Conservation (phyloP, 164 flowering plant genomes). For the Paratinospora sagittata region DNA sequence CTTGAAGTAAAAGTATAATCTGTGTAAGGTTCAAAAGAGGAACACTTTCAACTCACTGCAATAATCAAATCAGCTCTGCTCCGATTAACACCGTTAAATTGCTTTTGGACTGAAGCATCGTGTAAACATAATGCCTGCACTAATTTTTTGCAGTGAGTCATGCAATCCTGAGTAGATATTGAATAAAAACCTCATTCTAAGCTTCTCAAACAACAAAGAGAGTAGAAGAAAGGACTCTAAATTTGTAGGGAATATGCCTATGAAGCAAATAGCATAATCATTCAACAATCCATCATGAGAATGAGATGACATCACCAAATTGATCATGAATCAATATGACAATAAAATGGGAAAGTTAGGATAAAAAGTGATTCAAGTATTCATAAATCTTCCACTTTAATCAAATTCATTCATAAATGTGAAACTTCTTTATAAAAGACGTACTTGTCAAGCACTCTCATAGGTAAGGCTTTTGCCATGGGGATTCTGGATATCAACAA, state of each 20-base stretch:
- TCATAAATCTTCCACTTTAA: too few species aligned
- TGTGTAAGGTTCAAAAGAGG: background rate
- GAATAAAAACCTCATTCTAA: background rate
- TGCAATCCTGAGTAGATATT: background rate
- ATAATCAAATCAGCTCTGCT: constrained; percentile 86
- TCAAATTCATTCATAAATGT: too few species aligned
- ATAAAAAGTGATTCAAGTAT: too few species aligned
- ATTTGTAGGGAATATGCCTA: background rate
- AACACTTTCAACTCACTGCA: constrained; percentile 43
- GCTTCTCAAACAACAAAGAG: background rate
- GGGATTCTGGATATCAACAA: too few species aligned
- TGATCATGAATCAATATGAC: too few species aligned
- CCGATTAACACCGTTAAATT: constrained; percentile 49
- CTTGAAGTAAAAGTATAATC: background rate
- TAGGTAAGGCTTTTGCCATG: too few species aligned
- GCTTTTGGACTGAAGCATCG: constrained; percentile 40
- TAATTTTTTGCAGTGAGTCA: background rate
- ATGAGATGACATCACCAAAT: background rate
- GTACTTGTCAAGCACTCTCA: too few species aligned
- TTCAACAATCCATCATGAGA: background rate
- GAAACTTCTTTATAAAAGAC: too few species aligned
- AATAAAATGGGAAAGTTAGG: too few species aligned
- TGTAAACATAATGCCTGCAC: constrained; percentile 77
- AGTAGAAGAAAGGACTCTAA: constrained; percentile 42
- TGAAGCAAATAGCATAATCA: background rate